Conservation (phyloP, 176 grass and related monocot species). For the Eleusine coracana region DNA sequence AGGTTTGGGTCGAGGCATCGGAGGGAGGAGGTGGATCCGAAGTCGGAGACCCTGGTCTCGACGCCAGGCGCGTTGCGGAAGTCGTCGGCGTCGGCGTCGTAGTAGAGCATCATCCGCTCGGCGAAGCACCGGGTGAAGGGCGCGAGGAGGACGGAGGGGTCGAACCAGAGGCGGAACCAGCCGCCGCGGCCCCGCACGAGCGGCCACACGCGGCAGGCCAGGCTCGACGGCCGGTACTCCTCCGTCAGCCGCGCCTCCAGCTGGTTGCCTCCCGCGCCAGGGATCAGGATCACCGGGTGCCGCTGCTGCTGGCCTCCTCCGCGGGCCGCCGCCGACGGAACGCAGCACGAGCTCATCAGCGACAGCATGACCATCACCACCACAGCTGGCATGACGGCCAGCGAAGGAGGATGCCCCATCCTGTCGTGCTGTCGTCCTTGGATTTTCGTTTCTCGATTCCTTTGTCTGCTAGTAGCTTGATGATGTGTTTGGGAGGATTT, state of each 20-base stretch:
- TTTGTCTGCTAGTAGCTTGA: slow-evolving; percentile 11
- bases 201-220: slow-evolving; percentile 59
- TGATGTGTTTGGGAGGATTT: slow-evolving; percentile 20
- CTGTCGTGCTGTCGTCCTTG: neutral
- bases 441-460: neutral
- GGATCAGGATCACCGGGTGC: slow-evolving; percentile 85
- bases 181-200: slow-evolving; percentile 41
- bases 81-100: slow-evolving; percentile 60
- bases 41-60: slow-evolving; percentile 59
- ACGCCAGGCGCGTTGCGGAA: slow-evolving; percentile 82
- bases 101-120: slow-evolving; percentile 65
- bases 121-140: slow-evolving; percentile 77
- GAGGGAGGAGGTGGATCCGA: slow-evolving; percentile 64
- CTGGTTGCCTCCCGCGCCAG: slow-evolving; percentile 81
- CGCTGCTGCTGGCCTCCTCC: neutral
- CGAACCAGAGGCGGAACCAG: slow-evolving; percentile 94
- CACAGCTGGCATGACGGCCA: neutral
- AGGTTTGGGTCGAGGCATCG: slow-evolving; percentile 71
- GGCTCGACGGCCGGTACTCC: slow-evolving; percentile 68
- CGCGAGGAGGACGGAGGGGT: slow-evolving; percentile 69
- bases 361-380: slow-evolving; percentile 21
- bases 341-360: slow-evolving; percentile 37
- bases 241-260: slow-evolving; percentile 77
- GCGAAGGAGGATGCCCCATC: neutral
- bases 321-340: neutral